Conservation (phyloP, 2,329 filamentous ascomycete species). For the Sporothrix sp. region DNA sequence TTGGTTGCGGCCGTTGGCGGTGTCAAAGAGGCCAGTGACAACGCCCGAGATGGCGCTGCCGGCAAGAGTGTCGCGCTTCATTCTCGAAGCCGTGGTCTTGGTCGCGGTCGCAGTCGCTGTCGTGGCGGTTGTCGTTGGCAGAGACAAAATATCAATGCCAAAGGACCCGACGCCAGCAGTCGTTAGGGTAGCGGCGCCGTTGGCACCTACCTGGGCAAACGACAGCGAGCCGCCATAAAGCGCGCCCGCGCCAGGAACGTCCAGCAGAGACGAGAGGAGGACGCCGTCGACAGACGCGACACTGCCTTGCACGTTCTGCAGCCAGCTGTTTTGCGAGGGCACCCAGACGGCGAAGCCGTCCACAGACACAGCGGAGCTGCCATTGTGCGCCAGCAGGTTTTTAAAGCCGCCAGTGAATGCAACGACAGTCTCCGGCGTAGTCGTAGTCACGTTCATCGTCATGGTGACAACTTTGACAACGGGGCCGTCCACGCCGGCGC, state of each 20-base stretch:
- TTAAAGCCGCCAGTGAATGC: conserved; percentile 74
- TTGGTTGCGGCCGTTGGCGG: conserved; percentile 55
- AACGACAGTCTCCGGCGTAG: conserved; percentile 61
- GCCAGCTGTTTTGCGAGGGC: conserved; percentile 74
- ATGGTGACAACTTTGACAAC: conserved; percentile 69
- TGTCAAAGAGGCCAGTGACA: conserved; percentile 71
- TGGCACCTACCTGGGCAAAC: conserved; percentile 63
- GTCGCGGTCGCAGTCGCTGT: conserved; percentile 27
- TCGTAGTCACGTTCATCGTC: conserved; percentile 63
- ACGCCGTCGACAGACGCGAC: conserved; percentile 61
- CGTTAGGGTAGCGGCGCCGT: conserved; percentile 60
- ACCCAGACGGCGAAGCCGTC: conserved; percentile 87
- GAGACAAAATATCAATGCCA: conserved; percentile 44
- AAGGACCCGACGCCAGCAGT: conserved; percentile 43
- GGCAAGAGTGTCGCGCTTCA: conserved; percentile 38
- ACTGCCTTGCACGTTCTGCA: conserved; percentile 62
- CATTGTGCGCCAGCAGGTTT: conserved; percentile 57
- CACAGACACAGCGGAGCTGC: conserved; percentile 50
- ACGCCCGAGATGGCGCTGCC: conserved; percentile 50
- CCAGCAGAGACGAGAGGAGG: conserved; percentile 59
- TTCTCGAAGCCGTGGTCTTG: conserved; percentile 26
- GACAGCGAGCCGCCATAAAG: conserved; percentile 78
- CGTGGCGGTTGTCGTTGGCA: conserved; percentile 24
- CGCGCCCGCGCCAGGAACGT: conserved; percentile 51
- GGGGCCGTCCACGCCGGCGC: conserved; percentile 73